phyloP scores from a whole-genome alignment of 1,139 yeast species.

The Meyerozyma elateridarum region DNA sequence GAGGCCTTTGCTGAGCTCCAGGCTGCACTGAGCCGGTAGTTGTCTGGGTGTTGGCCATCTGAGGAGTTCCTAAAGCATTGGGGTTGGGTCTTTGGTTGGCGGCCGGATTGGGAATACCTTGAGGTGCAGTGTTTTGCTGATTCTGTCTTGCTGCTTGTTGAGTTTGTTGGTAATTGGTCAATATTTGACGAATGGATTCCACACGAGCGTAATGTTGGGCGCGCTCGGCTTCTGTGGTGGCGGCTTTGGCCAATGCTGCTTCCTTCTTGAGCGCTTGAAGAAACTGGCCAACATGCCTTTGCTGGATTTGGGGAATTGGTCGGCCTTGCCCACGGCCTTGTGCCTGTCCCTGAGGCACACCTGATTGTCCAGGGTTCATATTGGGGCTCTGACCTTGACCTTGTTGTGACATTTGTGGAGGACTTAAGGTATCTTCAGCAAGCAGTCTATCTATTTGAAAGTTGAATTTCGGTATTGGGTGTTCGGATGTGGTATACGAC shows the following conservation, averaged over 20 bases:
- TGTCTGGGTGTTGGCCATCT: constrained; percentile 3
- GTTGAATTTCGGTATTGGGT: too few relatives aligned
- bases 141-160: constrained; percentile 27
- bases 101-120: constrained; percentile 7
- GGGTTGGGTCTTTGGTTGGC: constrained; percentile 9
- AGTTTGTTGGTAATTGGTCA: constrained; percentile 34
- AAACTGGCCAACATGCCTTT: constrained; percentile 58
- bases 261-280: constrained; percentile 57
- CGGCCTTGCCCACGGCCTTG: too few relatives aligned
- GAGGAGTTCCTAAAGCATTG: constrained; percentile 18
- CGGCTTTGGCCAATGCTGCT: constrained; percentile 56
- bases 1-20: constrained; percentile 4
- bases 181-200: constrained; percentile 54
- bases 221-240: constrained; percentile 56
- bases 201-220: constrained; percentile 65
- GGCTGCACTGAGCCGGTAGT: constrained; percentile 4
- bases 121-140: constrained; percentile 13
- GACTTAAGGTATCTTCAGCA: too few relatives aligned
- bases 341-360: constrained; percentile 1
- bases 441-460: too few relatives aligned
- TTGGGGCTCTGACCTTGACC: constrained; percentile 1
- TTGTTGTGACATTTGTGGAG: constrained; percentile 1
- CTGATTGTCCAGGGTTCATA: neutral
- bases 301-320: constrained; percentile 36
- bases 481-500: too few relatives aligned